phyloP scores from a whole-genome alignment of 306 rosid genomes.

The Castanospermum australe region DNA sequence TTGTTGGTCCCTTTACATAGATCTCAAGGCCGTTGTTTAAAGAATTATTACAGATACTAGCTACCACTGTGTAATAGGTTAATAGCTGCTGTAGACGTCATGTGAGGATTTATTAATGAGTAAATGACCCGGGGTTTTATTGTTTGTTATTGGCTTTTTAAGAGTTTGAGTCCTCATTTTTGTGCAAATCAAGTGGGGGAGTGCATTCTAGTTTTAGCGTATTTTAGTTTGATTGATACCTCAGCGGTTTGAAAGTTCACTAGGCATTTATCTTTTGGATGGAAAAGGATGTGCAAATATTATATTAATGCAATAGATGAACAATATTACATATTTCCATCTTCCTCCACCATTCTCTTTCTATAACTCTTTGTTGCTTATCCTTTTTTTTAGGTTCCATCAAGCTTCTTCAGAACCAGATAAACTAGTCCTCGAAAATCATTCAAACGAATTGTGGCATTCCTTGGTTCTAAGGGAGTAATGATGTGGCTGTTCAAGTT shows the following conservation, averaged over 20 bases:
- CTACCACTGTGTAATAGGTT: neutral
- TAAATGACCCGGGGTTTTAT: neutral
- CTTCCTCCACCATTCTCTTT: conserved; percentile 10
- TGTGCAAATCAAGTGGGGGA: neutral
- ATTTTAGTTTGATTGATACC: neutral
- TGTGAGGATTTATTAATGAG: too few species aligned
- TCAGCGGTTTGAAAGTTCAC: neutral
- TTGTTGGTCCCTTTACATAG: neutral
- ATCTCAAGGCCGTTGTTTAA: neutral
- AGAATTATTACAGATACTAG: neutral
- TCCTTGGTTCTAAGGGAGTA: neutral
- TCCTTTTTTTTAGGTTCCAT: conserved; percentile 58
- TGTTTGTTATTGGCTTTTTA: too few species aligned
- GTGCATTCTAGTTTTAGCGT: neutral
- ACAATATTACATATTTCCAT: neutral
- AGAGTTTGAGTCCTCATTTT: too few species aligned
- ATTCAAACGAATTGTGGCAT: conserved; percentile 15
- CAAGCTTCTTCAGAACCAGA: conserved; percentile 59
- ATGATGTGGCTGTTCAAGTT: neutral
- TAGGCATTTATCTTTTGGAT: neutral
- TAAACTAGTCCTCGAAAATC: conserved; percentile 23
- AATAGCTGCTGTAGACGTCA: too few species aligned
- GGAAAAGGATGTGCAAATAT: neutral
- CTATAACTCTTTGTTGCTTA: neutral
- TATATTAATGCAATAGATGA: neutral